Conservation (phyloP, 345 rosid species). For the Cardamine chenopodiifolia region DNA sequence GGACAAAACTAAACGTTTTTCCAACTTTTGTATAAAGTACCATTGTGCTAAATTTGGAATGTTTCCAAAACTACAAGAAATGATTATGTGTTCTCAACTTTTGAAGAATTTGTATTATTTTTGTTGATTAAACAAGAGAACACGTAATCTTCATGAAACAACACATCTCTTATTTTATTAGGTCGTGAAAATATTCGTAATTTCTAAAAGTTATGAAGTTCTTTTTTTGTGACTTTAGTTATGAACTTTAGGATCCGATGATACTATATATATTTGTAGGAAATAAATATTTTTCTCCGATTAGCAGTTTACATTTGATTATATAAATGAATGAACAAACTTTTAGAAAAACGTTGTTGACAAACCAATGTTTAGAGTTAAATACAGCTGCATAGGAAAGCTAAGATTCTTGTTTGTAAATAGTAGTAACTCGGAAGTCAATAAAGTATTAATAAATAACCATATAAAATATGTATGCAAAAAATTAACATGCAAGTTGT, state of each 20-base stretch:
- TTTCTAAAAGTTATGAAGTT: not conserved
- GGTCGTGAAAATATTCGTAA: not conserved
- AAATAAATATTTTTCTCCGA: not conserved
- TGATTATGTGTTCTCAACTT: not conserved
- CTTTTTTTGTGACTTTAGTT: not conserved
- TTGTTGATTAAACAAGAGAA: not conserved
- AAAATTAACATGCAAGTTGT: not conserved
- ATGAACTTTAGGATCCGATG: not conserved
- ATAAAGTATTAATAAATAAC: slow-evolving; percentile 28
- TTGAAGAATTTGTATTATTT: not conserved
- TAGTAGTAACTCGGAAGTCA: slow-evolving; percentile 33
- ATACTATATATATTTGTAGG: not conserved
- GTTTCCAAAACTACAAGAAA: slow-evolving; percentile 14
- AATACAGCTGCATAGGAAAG: slow-evolving; percentile 15
- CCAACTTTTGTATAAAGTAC: not conserved
- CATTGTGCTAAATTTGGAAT: slow-evolving; percentile 5
- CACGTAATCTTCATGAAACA: not conserved
- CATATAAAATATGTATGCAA: not conserved
- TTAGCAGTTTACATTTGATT: not conserved
- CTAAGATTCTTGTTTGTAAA: slow-evolving; percentile 35
- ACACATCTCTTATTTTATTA: not conserved
- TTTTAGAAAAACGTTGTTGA: slow-evolving; percentile 11
- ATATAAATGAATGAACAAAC: not conserved
- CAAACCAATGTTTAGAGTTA: slow-evolving; percentile 17
- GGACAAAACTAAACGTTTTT: not conserved